phyloP scores from a whole-genome alignment of 176 grass and related monocot species.

The Carex scoparia region DNA sequence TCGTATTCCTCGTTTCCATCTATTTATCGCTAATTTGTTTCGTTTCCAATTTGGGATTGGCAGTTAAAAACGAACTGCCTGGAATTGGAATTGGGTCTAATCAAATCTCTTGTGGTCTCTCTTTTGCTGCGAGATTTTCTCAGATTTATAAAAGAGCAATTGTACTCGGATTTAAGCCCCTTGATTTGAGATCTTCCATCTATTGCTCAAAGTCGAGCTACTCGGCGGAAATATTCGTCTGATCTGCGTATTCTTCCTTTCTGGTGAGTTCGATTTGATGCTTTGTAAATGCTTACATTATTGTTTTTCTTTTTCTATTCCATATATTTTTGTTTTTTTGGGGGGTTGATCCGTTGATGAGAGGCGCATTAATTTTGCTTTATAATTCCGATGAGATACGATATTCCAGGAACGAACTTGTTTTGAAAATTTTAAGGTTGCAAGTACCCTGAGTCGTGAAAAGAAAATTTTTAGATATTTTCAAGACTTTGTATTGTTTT shows the following conservation, averaged over 20 bases:
- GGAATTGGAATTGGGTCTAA: not conserved
- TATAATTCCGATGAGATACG: not conserved
- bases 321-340: not conserved
- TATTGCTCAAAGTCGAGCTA: not conserved
- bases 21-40: not conserved
- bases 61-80: not conserved
- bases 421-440: not conserved
- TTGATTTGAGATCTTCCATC: not conserved
- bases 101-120: not conserved
- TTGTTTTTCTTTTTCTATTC: not conserved
- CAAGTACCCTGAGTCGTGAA: not conserved
- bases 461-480: not conserved
- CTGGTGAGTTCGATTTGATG: constrained; percentile 9
- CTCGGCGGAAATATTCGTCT: not conserved
- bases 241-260: not conserved
- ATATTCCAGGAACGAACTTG: not conserved
- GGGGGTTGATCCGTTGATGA: not conserved
- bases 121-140: not conserved
- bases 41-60: not conserved
- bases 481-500: not conserved
- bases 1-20: not conserved
- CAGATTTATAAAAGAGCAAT: not conserved
- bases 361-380: not conserved
- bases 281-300: not conserved
- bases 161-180: not conserved